phyloP scores from a whole-genome alignment of 176 grass and related monocot species.

The Eremochloa ophiuroides region DNA sequence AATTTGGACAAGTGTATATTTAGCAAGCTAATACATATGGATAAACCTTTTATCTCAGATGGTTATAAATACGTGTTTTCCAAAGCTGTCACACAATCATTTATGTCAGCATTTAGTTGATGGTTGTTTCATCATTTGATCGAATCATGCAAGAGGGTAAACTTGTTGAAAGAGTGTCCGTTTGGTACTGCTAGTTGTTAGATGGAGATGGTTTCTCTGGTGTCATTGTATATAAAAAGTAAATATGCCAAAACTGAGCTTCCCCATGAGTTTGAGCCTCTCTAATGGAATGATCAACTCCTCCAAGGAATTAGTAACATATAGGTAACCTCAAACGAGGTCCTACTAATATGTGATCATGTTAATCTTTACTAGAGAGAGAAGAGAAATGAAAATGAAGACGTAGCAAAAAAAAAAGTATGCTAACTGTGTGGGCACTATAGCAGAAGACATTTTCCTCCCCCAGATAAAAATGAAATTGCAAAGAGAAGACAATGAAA shows the following conservation, averaged over 20 bases:
- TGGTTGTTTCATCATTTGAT: neutral
- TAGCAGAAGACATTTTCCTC: neutral
- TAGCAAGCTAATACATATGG: too few species aligned
- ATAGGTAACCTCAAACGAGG: neutral
- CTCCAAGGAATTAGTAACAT: neutral
- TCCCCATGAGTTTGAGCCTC: neutral
- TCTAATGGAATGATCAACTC: neutral
- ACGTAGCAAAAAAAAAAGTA: neutral
- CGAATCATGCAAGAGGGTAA: neutral
- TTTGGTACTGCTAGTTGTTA: neutral
- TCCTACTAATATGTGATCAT: neutral
- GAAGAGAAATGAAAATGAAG: neutral
- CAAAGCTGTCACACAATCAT: neutral
- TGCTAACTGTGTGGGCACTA: neutral
- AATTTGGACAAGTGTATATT: neutral
- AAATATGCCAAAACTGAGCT: neutral
- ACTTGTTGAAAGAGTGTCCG: neutral
- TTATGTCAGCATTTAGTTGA: neutral
- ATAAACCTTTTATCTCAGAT: neutral
- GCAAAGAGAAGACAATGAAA: neutral
- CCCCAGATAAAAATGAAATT: neutral
- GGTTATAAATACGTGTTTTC: neutral
- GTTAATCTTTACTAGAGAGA: neutral
- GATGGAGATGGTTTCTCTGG: neutral
- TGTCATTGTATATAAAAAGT: neutral